Base-by-base conservation (phyloP, 2,329 filamentous ascomycete genomes). In the Alternaria arborescens region DNA sequence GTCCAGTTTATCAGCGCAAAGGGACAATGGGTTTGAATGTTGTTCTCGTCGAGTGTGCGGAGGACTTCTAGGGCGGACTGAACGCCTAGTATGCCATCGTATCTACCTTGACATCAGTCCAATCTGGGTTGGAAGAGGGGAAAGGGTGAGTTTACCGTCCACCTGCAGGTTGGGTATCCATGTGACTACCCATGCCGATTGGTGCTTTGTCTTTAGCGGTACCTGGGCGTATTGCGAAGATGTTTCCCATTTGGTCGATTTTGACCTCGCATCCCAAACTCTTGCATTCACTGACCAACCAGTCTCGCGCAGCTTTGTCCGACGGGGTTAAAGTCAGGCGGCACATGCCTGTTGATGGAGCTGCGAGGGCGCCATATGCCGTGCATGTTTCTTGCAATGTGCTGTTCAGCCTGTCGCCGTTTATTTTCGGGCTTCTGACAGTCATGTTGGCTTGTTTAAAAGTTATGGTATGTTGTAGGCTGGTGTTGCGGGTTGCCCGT, bases 1-100 rank as follows among this genome's bases (percentile, higher is more conserved):
- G 89, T 93, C 89, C 89, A 92, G 72, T 93, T 91, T 8, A 93
- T 86, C 2, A 93, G 84, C 0, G 89, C 90, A 0, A 93, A 82
- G 1, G 89, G 88, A 24, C 86, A 89, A 34, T 89, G 83, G 0
- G 74, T 77, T 30, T 67, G 46, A n/a, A 70, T 59, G 5, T 68
- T 61, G 50, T 73, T 75, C 32, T 79, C 77, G 46, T 77, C 71
- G 16, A 81, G 62, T 1, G 70, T 75, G n/a, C 75, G 69, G 22
- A 80, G 70, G 34, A 79, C 72, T 63, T 80, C 77, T 18, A 80
- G 70, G 10, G 68, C 92, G 0, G 91, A 87, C 36, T 87, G 82
- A 4, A 94, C 84, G 6, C 91, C 92, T 0, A 94, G 78, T 36
- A 94, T 92, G 0, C 91, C 91, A 69, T 93, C 90, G 61, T 92